phyloP scores from a whole-genome alignment of 2,329 filamentous ascomycete genomes.

The Xylogone sp. region DNA sequence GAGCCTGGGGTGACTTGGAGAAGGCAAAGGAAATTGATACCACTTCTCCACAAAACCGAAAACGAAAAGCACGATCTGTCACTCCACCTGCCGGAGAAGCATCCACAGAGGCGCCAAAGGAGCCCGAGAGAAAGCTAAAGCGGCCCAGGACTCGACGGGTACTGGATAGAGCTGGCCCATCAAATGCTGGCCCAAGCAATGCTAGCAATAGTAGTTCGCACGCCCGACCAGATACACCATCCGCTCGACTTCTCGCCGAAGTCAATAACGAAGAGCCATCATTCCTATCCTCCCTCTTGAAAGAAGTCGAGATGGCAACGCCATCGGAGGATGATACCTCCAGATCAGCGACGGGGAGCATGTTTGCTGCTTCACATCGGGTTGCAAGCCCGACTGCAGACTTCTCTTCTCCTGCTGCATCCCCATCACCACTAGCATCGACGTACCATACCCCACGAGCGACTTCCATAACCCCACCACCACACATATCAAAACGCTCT shows the following conservation, averaged over 20 bases:
- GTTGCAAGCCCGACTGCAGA: constrained; percentile 32
- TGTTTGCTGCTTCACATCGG: constrained; percentile 15
- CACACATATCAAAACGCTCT: constrained; percentile 55
- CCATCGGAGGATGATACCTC: constrained; percentile 52
- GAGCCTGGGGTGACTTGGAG: constrained; percentile 89
- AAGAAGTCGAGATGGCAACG: constrained; percentile 73
- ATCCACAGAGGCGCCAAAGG: constrained; percentile 40
- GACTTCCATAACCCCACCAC: constrained; percentile 66
- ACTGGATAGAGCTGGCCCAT: constrained; percentile 44
- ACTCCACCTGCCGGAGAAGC: constrained; percentile 69
- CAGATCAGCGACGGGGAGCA: constrained; percentile 16
- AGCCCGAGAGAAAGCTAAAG: constrained; percentile 81
- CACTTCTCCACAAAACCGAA: constrained; percentile 51
- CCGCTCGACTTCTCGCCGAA: constrained; percentile 12
- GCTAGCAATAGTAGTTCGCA: constrained; percentile 6
- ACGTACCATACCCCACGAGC: constrained; percentile 65
- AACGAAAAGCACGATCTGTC: constrained; percentile 69
- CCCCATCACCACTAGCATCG: constrained; percentile 60
- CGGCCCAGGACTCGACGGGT: constrained; percentile 76
- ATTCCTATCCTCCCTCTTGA: constrained; percentile 81
- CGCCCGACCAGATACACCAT: constrained; percentile 27
- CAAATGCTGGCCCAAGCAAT: constrained; percentile 13
- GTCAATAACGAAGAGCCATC: constrained; percentile 56
- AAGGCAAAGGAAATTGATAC: constrained; percentile 69
- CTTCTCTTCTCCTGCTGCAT: constrained; percentile 62